Conservation (phyloP, 148 eudicot genomes). For the Vaccinium vitisidaea region DNA sequence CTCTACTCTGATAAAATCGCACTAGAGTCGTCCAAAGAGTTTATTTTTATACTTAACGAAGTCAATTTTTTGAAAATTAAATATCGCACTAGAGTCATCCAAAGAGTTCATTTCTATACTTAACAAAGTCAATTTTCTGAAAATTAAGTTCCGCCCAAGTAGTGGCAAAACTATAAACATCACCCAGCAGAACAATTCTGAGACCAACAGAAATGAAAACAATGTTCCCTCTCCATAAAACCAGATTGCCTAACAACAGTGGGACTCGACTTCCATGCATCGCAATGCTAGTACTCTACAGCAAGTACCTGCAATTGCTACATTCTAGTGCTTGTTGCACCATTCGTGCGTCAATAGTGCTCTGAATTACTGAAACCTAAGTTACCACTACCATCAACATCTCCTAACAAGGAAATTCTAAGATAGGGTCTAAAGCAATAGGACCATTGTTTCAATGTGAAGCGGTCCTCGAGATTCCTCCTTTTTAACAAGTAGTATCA, state of each 20-base stretch:
- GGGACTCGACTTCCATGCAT: not conserved
- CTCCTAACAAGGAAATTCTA: not conserved
- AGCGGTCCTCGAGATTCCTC: not conserved
- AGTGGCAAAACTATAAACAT: not conserved
- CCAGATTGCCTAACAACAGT: not conserved
- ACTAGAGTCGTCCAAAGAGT: not conserved
- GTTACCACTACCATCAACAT: not conserved
- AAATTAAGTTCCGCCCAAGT: not conserved
- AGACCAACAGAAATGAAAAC: not conserved
- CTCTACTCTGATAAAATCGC: not conserved
- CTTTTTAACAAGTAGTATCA: not conserved
- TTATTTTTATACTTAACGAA: not conserved
- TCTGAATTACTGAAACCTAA: not conserved
- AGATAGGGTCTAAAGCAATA: not conserved
- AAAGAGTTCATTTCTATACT: not conserved
- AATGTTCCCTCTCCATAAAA: not conserved
- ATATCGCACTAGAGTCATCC: not conserved
- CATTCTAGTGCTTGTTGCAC: slow-evolving; percentile 5
- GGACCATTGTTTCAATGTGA: not conserved
- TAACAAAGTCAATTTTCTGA: not conserved
- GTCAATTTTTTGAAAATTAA: not conserved
- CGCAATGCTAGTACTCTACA: not conserved
- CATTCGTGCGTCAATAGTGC: not conserved
- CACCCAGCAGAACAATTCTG: not conserved
- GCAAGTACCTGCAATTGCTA: not conserved